phyloP scores from a whole-genome alignment of 2,329 filamentous ascomycete genomes.

The Eutypella sp. region DNA sequence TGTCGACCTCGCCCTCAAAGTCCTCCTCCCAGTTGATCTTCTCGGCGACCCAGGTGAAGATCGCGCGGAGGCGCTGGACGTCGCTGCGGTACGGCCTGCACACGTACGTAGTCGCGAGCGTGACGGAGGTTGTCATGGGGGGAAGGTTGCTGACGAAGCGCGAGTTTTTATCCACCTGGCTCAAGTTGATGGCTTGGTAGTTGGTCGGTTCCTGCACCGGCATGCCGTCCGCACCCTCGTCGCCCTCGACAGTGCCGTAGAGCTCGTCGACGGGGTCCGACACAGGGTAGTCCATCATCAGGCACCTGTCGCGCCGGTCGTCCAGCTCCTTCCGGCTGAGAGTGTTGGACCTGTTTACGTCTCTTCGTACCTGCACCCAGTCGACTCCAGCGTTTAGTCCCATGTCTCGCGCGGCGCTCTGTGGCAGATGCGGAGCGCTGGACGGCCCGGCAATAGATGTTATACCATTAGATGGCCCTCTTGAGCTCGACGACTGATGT shows the following conservation, averaged over 20 bases:
- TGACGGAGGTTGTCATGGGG: constrained; percentile 73
- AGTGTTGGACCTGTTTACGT: constrained; percentile 93
- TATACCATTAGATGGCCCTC: constrained; percentile 33
- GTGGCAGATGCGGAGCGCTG: constrained; percentile 31
- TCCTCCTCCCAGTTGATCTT: constrained; percentile 95
- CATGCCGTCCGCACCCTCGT: constrained; percentile 80
- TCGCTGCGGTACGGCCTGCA: constrained; percentile 93
- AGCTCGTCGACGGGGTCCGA: constrained; percentile 88
- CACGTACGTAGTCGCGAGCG: constrained; percentile 83
- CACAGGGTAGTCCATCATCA: constrained; percentile 89
- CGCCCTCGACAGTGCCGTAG: constrained; percentile 77
- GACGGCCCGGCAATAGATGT: constrained; percentile 43
- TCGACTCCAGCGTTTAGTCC: constrained; percentile 62
- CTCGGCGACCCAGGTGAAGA: constrained; percentile 97
- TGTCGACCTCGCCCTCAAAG: constrained; percentile 79
- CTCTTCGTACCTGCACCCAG: constrained; percentile 96
- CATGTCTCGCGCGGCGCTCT: constrained; percentile 63
- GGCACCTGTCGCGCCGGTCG: constrained; percentile 82
- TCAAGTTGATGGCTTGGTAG: constrained; percentile 73
- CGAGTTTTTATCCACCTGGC: constrained; percentile 90
- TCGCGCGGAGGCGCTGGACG: constrained; percentile 85
- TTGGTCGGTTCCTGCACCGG: constrained; percentile 79
- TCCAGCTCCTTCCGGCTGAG: constrained; percentile 81
- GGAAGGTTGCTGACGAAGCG: constrained; percentile 83
- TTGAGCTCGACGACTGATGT: no score